phyloP scores from a whole-genome alignment of 2,329 filamentous ascomycete species.

The Hypoxylon sp. region DNA sequence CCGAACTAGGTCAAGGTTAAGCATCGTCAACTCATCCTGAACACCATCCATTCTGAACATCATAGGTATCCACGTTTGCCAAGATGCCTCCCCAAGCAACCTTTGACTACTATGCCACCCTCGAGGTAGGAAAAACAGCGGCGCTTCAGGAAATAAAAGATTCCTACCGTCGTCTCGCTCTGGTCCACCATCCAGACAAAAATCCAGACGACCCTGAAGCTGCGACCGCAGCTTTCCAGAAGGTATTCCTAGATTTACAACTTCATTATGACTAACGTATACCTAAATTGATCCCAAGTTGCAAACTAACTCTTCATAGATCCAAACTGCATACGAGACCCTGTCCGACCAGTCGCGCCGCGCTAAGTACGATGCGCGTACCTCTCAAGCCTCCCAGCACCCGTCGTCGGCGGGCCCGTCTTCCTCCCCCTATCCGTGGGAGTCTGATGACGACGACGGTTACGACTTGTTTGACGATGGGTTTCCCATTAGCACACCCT shows the following conservation, averaged over 20 bases:
- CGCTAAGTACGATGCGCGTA: conserved; percentile 38
- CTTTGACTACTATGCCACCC: conserved; percentile 45
- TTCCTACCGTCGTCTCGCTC: conserved; percentile 44
- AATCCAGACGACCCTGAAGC: conserved; percentile 40
- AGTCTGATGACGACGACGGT: background rate
- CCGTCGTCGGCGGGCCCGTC: background rate
- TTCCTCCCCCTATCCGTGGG: no score
- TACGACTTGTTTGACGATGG: no score
- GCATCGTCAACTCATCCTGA: no score
- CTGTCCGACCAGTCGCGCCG: conserved; percentile 42
- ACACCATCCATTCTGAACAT: no score
- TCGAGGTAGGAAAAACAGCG: conserved; percentile 42
- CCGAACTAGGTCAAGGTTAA: no score
- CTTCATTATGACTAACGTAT: background rate
- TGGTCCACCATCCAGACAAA: conserved; percentile 46
- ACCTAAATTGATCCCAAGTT: background rate
- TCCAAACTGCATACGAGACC: conserved; percentile 45
- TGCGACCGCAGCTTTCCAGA: conserved; percentile 45
- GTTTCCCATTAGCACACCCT: no score
- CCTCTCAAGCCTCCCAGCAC: background rate
- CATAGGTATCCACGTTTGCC: background rate
- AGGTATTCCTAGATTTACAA: conserved; percentile 23
- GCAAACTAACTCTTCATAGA: conserved; percentile 28
- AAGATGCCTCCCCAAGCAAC: conserved; percentile 25
- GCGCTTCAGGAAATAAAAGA: conserved; percentile 40